Conservation (phyloP, 2,329 filamentous ascomycete genomes). For the Ambrosiella xylebori region DNA sequence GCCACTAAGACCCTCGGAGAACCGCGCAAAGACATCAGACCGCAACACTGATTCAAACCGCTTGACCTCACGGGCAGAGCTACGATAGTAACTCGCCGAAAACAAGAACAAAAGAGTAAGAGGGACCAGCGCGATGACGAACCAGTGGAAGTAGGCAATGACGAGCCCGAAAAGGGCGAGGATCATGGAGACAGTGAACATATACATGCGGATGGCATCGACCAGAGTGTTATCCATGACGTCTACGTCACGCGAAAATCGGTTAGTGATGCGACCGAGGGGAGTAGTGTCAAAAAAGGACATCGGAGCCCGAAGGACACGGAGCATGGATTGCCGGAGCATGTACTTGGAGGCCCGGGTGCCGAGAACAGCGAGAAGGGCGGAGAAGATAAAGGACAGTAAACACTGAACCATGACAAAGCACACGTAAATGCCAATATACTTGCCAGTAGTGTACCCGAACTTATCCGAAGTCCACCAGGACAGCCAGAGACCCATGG, state of each 20-base stretch:
- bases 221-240: conserved; percentile 89
- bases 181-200: conserved; percentile 69
- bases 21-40: conserved; percentile 76
- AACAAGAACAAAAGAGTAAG: conserved; percentile 65
- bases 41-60: conserved; percentile 81
- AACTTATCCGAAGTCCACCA: conserved; percentile 82
- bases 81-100: conserved; percentile 71
- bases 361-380: conserved; percentile 59
- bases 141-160: conserved; percentile 91
- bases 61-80: conserved; percentile 86
- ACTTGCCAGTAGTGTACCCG: conserved; percentile 45
- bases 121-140: conserved; percentile 43
- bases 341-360: conserved; percentile 70
- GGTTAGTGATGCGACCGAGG: conserved; percentile 84
- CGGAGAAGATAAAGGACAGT: conserved; percentile 65
- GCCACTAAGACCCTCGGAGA: conserved; percentile 73
- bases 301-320: conserved; percentile 59
- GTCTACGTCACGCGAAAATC: conserved; percentile 88
- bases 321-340: conserved; percentile 60
- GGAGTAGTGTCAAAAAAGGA: conserved; percentile 96
- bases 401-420: conserved; percentile 56
- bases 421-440: conserved; percentile 55
- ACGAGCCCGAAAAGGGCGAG: conserved; percentile 72
- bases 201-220: conserved; percentile 84
- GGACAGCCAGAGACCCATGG: conserved; percentile 79